phyloP scores from a whole-genome alignment of 2,329 filamentous ascomycete genomes.

The Fusarium incarnatum region DNA sequence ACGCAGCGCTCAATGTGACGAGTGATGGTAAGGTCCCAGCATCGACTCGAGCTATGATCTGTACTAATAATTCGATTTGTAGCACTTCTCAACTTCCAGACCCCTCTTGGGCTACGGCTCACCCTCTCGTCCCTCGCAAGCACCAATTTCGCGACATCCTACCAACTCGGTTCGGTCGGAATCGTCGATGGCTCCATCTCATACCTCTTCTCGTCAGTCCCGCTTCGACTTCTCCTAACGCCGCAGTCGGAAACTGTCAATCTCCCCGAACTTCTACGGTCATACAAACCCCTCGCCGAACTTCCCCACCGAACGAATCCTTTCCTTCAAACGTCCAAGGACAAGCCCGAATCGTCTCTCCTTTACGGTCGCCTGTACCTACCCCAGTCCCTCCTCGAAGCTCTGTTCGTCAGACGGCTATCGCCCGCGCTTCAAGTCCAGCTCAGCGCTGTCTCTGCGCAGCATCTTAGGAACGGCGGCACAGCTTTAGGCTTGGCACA shows the following conservation, averaged over 20 bases:
- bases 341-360: conserved; percentile 64
- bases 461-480: conserved; percentile 77
- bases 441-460: conserved; percentile 81
- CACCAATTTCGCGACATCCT: conserved; percentile 93
- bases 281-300: conserved; percentile 83
- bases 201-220: conserved; percentile 92
- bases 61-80: conserved; percentile 34
- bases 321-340: conserved; percentile 37
- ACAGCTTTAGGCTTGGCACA: conserved; percentile 79
- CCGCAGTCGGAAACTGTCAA: conserved; percentile 80
- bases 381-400: conserved; percentile 87
- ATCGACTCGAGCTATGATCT: not conserved
- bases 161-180: conserved; percentile 88
- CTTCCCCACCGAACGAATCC: conserved; percentile 55
- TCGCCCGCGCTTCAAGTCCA: conserved; percentile 83
- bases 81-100: conserved; percentile 90
- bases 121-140: conserved; percentile 92
- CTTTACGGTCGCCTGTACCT: conserved; percentile 85
- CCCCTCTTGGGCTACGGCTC: conserved; percentile 84
- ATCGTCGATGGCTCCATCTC: conserved; percentile 97
- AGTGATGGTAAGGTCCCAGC: conserved; percentile 70
- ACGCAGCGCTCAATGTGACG: conserved; percentile 85
- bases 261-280: conserved; percentile 80
- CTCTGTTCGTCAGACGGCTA: conserved; percentile 82
- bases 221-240: conserved; percentile 73